phyloP scores from a whole-genome alignment of 1,139 yeast species.

The Pneumocystis wakefieldiae region DNA sequence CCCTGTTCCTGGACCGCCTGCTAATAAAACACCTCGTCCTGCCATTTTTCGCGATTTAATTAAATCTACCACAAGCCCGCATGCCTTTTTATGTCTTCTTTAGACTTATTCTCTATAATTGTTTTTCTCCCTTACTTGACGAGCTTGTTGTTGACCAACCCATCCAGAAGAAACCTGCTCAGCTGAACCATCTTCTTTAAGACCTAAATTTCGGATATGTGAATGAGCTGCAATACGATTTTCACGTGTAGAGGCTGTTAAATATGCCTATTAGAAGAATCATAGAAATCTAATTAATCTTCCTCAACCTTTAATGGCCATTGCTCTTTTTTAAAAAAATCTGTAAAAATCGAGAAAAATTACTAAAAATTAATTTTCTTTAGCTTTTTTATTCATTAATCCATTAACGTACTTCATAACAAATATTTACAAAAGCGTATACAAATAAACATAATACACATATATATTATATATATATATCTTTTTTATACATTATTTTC shows the following conservation, averaged over 20 bases:
- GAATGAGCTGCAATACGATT: constrained; percentile 92
- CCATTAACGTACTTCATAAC: too few species aligned
- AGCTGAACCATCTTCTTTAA: constrained; percentile 81
- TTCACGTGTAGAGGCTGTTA: constrained; percentile 28
- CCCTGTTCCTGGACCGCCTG: constrained; percentile 22
- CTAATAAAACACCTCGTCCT: constrained; percentile 87
- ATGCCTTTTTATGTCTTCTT: constrained; percentile 33
- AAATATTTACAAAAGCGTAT: too few species aligned
- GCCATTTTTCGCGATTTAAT: constrained; percentile 88
- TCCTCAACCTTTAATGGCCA: too few species aligned
- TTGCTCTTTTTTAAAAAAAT: too few species aligned
- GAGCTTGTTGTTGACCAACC: constrained; percentile 85
- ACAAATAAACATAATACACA: too few species aligned
- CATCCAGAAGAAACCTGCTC: constrained; percentile 82
- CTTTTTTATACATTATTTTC: too few species aligned
- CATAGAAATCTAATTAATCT: too few species aligned
- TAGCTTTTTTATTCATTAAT: too few species aligned
- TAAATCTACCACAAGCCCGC: constrained; percentile 87
- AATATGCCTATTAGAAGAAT: not conserved
- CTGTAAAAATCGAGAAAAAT: too few species aligned
- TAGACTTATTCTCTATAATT: not conserved
- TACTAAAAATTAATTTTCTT: too few species aligned
- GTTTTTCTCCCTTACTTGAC: constrained; percentile 36
- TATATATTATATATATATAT: too few species aligned
- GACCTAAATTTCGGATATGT: constrained; percentile 87